A percentile compares a stretch with the other conserved stretches of the same genome.
phyloP scores from a whole-genome alignment of 2,329 filamentous ascomycete species.

The Ophiostoma fasciatum region DNA sequence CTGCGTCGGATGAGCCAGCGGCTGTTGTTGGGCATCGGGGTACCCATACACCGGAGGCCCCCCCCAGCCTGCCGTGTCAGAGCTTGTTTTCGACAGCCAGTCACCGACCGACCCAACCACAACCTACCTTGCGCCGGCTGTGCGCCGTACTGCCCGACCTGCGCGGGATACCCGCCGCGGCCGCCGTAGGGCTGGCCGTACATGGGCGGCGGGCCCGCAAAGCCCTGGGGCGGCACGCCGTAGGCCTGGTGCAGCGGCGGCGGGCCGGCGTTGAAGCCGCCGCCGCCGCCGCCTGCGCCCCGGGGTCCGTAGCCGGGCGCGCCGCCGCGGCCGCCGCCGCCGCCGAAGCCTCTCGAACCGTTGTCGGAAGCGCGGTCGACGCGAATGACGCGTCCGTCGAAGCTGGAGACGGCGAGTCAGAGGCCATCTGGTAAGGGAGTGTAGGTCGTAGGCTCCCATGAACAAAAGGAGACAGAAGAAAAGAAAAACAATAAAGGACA shows the following conservation, averaged over 20 bases:
- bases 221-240: constrained; percentile 19
- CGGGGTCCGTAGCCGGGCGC: constrained; percentile 15
- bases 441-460: no score
- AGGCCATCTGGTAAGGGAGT: no score
- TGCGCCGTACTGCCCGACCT: constrained; percentile 24
- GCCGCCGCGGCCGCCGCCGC: constrained; percentile 23
- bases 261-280: no score
- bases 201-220: no score
- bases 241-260: constrained; percentile 22
- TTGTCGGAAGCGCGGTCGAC: constrained; percentile 91
- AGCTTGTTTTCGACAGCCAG: no score
- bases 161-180: constrained; percentile 17
- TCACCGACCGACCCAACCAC: no score
- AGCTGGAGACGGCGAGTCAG: constrained; percentile 35
- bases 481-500: constrained; percentile 11
- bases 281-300: constrained; percentile 12
- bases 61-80: no score
- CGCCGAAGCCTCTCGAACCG: constrained; percentile 41
- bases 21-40: constrained; percentile 22
- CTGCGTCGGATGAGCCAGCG: constrained; percentile 24
- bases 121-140: constrained; percentile 24
- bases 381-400: constrained; percentile 86
- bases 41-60: constrained; percentile 26
- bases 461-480: no score
- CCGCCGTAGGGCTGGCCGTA: constrained; percentile 11